Base-by-base conservation (phyloP, 2,329 filamentous ascomycete species). In the Diaporthe sp. region DNA sequence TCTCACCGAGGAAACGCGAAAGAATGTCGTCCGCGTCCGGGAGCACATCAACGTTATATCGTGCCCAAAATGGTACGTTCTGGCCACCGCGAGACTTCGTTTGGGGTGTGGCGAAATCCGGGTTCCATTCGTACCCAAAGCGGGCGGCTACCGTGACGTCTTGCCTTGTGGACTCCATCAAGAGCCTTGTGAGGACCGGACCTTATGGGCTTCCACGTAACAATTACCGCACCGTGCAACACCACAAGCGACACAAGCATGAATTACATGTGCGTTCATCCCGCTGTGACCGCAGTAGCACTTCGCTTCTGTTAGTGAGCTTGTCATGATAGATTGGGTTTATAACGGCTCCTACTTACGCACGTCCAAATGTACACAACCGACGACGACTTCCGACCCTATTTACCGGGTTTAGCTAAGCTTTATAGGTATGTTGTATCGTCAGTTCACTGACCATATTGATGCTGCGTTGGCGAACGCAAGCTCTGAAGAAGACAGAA, bases 391-490 rank as follows among this genome's bases (percentile, higher is more conserved):
- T 1, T 7, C 6, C 38, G 2, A 22, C 15, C 38, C 38, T 30
- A 9, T 42, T 19, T 1, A 2, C 30, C 30, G 13, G 38, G 38
- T 38, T 61, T 45, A 61, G 58, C 58, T 25, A 45, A 45, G 58
- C 3, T 17, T 30, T 38, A 7, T 33, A 22, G 25, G 8, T 4
- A 22, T 15, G 10, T 61, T 61, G 15, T n/a, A 40, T 25, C 6
- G 28, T 25, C 38, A 30, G 38, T 30, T 61, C n/a, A 61, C 58
- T 61, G 58, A 61, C 58, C 58, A 61, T 61, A 25, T 61, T 22
- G 35, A 10, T 5, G 38, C n/a, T 45, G 58, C 58, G 13, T 4
- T 3, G 8, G 15, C 25, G 25, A 38, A 22, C 15, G 38, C 13
- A 61, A 13, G 25, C 22, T 30, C 3, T 4, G 40, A n/a, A 22